Evolutionary conservation across 345 rosid genomes (phyloP).

Genomic region (Melaleuca quinquenervia): DNA sequence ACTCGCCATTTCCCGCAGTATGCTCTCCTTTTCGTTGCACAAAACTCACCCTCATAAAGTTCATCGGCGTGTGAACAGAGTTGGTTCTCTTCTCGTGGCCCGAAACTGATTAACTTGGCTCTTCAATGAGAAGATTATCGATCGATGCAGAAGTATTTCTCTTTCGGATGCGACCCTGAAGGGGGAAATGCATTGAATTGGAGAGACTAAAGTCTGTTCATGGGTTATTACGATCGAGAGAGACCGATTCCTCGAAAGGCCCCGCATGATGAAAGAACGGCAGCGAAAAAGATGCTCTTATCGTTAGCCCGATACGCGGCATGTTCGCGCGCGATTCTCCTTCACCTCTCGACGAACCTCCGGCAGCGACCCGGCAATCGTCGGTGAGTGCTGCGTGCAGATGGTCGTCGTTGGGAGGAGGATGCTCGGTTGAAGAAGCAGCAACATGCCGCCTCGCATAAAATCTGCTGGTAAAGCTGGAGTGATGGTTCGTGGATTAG

Average conservation of each 20-base stretch:
- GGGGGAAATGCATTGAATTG: background rate
- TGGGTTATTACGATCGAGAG: too few relatives aligned
- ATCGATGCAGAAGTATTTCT: background rate
- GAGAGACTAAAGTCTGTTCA: background rate
- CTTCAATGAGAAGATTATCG: background rate
- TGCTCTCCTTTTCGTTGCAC: background rate
- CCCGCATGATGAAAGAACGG: accelerated
- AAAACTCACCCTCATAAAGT: background rate
- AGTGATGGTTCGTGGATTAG: background rate
- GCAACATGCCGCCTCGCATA: background rate
- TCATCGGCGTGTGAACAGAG: background rate
- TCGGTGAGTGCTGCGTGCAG: background rate
- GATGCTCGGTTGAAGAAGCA: background rate
- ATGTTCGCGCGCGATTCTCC: background rate
- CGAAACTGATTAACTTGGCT: background rate
- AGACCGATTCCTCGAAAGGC: background rate
- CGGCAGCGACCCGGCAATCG: background rate
- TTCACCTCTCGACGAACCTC: background rate
- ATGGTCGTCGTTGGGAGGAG: background rate
- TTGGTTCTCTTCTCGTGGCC: background rate
- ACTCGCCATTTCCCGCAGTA: background rate
- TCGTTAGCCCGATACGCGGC: accelerated
- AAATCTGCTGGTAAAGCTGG: background rate
- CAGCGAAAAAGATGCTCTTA: accelerated
- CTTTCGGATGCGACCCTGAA: accelerated